Base-by-base conservation (phyloP, 2,329 filamentous ascomycete species). In the Volutella citrinella region DNA sequence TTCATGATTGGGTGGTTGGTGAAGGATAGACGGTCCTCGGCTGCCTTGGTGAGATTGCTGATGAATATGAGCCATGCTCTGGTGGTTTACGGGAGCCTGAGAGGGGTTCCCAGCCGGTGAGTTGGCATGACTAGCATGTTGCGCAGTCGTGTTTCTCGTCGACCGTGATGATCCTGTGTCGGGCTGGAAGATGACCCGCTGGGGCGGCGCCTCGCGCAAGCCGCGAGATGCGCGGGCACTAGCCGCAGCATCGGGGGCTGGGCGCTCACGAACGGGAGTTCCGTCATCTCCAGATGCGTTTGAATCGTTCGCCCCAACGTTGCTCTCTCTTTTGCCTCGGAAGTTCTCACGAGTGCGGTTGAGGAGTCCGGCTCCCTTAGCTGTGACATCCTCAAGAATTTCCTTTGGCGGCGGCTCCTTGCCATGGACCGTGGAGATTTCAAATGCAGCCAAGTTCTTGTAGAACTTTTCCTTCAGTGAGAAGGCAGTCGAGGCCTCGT, bases 391-490 rank as follows among this genome's bases (percentile, higher is more conserved):
- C 61, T 95, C 89, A 20, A 95, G 70, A 29, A 95, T 94, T 51
- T 94, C 87, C 49, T 85, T 88, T 6, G 88, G 87, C 12, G 89
- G 89, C 0, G 89, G 89, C 43, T 89, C 86, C 60, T 84, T 81
- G 34, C 81, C 76, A 64, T 90, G 84, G 25, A 89, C 66, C 10
- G 80, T 83, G 28, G 78, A 78, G 53, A 95, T 93, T 63, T 95
- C 89, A 62, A 85, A 95, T 3, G 89, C 88, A 10, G 84, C 84
- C 27, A 95, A 75, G 52, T 91, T 88, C 61, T 88, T 90, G 69
- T 94, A 94, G 66, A 93, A 95, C 43, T 85, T 81, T 36, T 85
- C 84, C 66, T 95, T 95, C 36, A 95, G 69, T 39, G 84, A 77
- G 64, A 94, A 95, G 11, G 87, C 88, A 39, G 88, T 80, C n/a